Evolutionary conservation across 2,329 filamentous ascomycete species (phyloP).

Genomic region (Periconia digitata): DNA sequence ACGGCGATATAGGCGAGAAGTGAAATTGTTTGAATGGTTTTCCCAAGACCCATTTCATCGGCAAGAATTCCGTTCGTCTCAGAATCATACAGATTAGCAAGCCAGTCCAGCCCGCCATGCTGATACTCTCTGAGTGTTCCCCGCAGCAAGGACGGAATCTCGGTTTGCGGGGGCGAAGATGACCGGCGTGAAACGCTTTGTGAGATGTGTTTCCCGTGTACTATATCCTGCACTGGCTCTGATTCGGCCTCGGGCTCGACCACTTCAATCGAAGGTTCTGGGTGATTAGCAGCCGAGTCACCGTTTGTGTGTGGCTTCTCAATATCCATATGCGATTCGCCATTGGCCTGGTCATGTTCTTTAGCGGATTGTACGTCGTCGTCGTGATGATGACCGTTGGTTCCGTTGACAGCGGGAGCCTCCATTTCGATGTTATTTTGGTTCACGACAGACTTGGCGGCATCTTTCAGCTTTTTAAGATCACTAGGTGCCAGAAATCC

Average conservation of each 20-base stretch:
- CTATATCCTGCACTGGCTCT: slow-evolving; percentile 16
- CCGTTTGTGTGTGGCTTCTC: slow-evolving; percentile 17
- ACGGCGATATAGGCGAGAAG: slow-evolving; percentile 90
- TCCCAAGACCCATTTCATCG: slow-evolving; percentile 97
- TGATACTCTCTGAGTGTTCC: slow-evolving; percentile 94
- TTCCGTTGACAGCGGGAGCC: slow-evolving; percentile 12
- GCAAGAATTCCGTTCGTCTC: slow-evolving; percentile 94
- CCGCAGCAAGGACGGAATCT: slow-evolving; percentile 65
- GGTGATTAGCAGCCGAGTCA: slow-evolving; percentile 1
- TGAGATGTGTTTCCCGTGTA: slow-evolving; percentile 16
- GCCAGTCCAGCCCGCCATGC: slow-evolving; percentile 95
- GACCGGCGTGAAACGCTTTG: slow-evolving; percentile 26
- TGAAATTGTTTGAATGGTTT: slow-evolving; percentile 97
- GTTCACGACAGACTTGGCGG: slow-evolving; percentile 27
- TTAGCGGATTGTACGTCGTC: slow-evolving; percentile 44
- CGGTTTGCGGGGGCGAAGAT: slow-evolving; percentile 34
- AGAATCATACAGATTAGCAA: slow-evolving; percentile 87
- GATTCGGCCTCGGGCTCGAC: slow-evolving; percentile 13
- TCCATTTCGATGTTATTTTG: slow-evolving; percentile 44
- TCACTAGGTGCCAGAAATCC: slow-evolving; percentile 38
- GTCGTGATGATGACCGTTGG: slow-evolving; percentile 38
- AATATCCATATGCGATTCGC: slow-evolving; percentile 7
- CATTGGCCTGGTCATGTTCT: slow-evolving; percentile 38
- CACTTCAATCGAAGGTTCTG: slow-evolving; percentile 16
- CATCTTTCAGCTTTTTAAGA: slow-evolving; percentile 38